Evolutionary conservation across 1,284 basidiomycete genomes (phyloP).

Genomic region (Amylostereum areolatum): DNA sequence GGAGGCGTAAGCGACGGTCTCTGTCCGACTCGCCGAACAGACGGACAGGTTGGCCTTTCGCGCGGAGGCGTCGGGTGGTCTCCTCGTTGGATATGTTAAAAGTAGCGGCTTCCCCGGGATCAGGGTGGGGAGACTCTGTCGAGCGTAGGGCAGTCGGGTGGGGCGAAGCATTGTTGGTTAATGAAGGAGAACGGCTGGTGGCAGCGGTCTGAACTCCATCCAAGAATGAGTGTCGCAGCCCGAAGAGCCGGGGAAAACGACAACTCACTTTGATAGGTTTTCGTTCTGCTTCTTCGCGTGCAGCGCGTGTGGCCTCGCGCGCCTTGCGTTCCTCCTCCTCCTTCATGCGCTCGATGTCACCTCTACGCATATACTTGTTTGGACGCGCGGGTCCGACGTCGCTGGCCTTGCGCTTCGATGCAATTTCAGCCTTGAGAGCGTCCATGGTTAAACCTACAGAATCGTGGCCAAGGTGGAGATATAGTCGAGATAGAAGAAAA

Average conservation of each 20-base stretch:
- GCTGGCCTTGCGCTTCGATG: conserved; percentile 75
- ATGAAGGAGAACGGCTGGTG: conserved; percentile 8
- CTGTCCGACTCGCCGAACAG: conserved; percentile 95
- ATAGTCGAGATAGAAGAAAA: not conserved
- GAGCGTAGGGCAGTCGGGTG: conserved; percentile 35
- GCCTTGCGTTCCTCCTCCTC: conserved; percentile 57
- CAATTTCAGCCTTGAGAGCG: conserved; percentile 84
- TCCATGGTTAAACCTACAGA: conserved; percentile 52
- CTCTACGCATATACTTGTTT: conserved; percentile 83
- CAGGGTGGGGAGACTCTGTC: conserved; percentile 9
- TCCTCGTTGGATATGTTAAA: conserved; percentile 96
- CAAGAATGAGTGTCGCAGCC: conserved; percentile 32
- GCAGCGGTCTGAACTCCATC: conserved; percentile 13
- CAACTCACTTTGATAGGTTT: conserved; percentile 27
- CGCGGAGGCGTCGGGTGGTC: conserved; percentile 80
- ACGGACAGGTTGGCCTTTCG: conserved; percentile 91
- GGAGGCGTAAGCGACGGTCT: conserved; percentile 83
- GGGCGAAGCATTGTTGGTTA: conserved; percentile 31
- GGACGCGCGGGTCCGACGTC: conserved; percentile 44
- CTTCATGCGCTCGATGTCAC: conserved; percentile 72
- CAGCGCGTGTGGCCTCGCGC: conserved; percentile 34
- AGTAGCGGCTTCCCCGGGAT: conserved; percentile 9
- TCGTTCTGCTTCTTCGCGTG: conserved; percentile 24
- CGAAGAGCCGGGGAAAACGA: conserved; percentile 30
- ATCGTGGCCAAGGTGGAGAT: not conserved